Conservation (phyloP, 2,329 filamentous ascomycete species). For the Penicillium sp. region DNA sequence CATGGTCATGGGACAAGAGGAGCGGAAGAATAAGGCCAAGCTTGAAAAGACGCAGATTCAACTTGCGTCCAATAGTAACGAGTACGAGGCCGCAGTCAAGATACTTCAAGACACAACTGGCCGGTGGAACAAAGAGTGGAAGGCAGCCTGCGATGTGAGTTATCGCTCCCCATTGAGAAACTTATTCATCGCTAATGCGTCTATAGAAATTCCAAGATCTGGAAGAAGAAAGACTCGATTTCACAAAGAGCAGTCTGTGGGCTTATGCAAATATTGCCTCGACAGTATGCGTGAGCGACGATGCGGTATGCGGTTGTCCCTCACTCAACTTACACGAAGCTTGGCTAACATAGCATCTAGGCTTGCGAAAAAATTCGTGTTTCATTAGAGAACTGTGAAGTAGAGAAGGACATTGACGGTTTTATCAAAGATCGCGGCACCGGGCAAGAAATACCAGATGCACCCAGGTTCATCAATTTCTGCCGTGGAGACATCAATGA, state of each 20-base stretch:
- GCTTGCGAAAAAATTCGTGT: slow-evolving; percentile 95
- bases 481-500: slow-evolving; percentile 74
- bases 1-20: slow-evolving; percentile 99
- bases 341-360: slow-evolving; percentile 24
- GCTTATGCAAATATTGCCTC: slow-evolving; percentile 96
- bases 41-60: slow-evolving; percentile 98
- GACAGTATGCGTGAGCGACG: slow-evolving; percentile 95
- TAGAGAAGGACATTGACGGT: slow-evolving; percentile 84
- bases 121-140: slow-evolving; percentile 98
- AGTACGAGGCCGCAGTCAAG: slow-evolving; percentile 92
- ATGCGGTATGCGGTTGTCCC: slow-evolving; percentile 54
- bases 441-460: slow-evolving; percentile 93
- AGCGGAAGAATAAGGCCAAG: slow-evolving; percentile 97
- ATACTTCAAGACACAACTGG: slow-evolving; percentile 90
- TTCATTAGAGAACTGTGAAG: slow-evolving; percentile 90
- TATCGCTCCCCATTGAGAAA: neutral
- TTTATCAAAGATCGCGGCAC: slow-evolving; percentile 91
- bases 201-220: slow-evolving; percentile 91
- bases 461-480: slow-evolving; percentile 98
- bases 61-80: slow-evolving; percentile 81
- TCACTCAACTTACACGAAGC: neutral
- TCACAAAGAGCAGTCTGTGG: slow-evolving; percentile 97
- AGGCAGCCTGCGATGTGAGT: slow-evolving; percentile 75
- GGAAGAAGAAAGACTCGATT: slow-evolving; percentile 94
- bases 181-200: slow-evolving; percentile 19